Conservation (phyloP, 1,284 basidiomycete species). For the Apiotrichum domesticum region DNA sequence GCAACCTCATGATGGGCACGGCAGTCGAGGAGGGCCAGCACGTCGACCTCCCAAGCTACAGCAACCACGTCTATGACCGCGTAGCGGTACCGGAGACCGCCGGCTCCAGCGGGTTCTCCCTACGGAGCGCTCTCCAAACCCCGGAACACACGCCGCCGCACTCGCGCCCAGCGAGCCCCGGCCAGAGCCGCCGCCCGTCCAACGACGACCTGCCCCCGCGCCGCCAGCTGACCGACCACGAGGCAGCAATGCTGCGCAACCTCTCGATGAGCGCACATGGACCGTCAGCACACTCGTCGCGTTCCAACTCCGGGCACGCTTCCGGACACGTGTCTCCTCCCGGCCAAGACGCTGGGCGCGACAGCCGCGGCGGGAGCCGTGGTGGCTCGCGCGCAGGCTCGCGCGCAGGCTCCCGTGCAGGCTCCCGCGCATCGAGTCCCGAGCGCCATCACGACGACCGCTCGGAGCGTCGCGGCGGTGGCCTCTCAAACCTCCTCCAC, state of each 20-base stretch:
- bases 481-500: conserved; percentile 19
- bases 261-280: conserved; percentile 31
- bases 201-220: conserved; percentile 39
- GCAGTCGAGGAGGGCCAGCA: conserved; percentile 53
- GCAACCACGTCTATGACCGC: conserved; percentile 78
- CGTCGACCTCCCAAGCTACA: conserved; percentile 74
- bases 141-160: conserved; percentile 39
- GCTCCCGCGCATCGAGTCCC: conserved; percentile 50
- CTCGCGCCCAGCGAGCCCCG: conserved; percentile 21
- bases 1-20: conserved; percentile 59
- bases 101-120: conserved; percentile 23
- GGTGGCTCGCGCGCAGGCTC: conserved; percentile 32
- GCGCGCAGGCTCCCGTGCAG: conserved; percentile 48
- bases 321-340: neutral
- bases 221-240: conserved; percentile 59
- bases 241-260: conserved; percentile 70
- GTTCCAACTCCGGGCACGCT: neutral
- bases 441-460: conserved; percentile 26
- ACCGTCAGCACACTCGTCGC: neutral
- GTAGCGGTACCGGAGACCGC: conserved; percentile 69
- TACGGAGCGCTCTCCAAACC: conserved; percentile 24
- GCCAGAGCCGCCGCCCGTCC: neutral
- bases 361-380: conserved; percentile 42
- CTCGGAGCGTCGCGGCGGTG: neutral
- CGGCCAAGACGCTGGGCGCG: neutral